phyloP scores from a whole-genome alignment of 805 yeast species.

The Ogataea methanolica region DNA sequence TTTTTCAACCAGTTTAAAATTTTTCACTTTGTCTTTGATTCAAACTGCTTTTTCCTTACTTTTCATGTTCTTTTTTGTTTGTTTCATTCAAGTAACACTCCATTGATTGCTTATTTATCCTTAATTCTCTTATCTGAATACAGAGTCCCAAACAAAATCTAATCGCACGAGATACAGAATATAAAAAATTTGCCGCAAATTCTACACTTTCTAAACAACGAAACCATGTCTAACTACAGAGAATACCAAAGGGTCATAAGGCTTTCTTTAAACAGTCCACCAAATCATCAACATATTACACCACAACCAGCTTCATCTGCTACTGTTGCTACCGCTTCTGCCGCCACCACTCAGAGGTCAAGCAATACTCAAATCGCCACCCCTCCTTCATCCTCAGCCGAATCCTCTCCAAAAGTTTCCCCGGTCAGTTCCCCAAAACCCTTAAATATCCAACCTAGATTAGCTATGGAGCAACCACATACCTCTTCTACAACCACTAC shows the following conservation, averaged over 20 bases:
- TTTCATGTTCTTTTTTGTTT: neutral
- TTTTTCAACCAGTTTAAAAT: neutral
- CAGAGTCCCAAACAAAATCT: too few relatives aligned
- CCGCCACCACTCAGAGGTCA: neutral
- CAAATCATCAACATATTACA: neutral
- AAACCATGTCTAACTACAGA: conserved; percentile 26
- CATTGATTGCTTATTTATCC: too few relatives aligned
- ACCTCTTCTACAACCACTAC: neutral
- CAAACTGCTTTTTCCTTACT: neutral
- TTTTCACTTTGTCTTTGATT: neutral
- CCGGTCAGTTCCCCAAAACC: conserved; percentile 5
- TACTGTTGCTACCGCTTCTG: neutral
- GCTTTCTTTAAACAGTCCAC: conserved; percentile 7
- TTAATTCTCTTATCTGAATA: too few relatives aligned
- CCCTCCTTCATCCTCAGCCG: conserved; percentile 19
- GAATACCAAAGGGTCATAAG: conserved; percentile 30
- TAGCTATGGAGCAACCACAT: neutral
- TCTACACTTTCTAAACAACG: too few relatives aligned
- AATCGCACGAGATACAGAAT: too few relatives aligned
- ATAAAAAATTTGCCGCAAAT: too few relatives aligned
- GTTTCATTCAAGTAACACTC: too few relatives aligned
- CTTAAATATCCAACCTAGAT: neutral
- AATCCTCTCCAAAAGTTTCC: conserved; percentile 15
- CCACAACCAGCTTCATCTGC: neutral
- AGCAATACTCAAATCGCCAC: conserved; percentile 8